phyloP scores from a whole-genome alignment of 2,329 filamentous ascomycete species.

The Colletotrichum ledebouriae region DNA sequence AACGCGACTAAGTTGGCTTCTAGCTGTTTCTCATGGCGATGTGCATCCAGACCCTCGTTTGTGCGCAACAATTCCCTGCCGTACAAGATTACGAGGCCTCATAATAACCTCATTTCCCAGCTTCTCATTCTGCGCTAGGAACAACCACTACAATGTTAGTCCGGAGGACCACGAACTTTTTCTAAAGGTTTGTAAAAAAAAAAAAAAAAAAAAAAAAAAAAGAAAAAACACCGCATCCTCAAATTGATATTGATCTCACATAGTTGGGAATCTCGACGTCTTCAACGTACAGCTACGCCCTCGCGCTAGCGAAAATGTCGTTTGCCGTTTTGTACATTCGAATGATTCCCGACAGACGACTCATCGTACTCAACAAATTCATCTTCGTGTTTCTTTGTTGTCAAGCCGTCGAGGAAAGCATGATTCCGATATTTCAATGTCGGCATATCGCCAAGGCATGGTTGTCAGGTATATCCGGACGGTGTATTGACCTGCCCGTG shows the following conservation, averaged over 20 bases:
- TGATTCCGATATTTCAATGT: constrained; percentile 49
- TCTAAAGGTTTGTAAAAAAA: constrained; percentile 3
- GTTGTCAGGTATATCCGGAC: constrained; percentile 43
- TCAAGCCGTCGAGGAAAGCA: constrained; percentile 50
- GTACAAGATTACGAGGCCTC: background rate
- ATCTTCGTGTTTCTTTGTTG: constrained; percentile 47
- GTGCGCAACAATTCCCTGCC: background rate
- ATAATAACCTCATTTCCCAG: background rate
- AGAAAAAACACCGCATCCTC: too few species aligned
- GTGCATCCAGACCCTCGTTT: constrained; percentile 13
- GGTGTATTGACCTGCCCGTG: constrained; percentile 48
- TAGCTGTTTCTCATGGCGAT: constrained; percentile 26
- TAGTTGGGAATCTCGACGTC: constrained; percentile 45
- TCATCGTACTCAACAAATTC: constrained; percentile 48
- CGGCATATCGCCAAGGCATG: constrained; percentile 48
- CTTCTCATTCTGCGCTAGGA: constrained; percentile 25
- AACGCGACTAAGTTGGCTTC: background rate
- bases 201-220: too few species aligned
- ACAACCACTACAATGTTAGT: constrained; percentile 12
- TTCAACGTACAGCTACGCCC: constrained; percentile 48
- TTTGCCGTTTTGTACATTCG: constrained; percentile 51
- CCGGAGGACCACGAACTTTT: background rate
- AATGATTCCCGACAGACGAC: constrained; percentile 47
- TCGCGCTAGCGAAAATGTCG: constrained; percentile 49
- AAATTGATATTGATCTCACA: background rate